Conservation (phyloP, 1,139 yeast genomes). For the Keqinozyma sinolaborantium region DNA sequence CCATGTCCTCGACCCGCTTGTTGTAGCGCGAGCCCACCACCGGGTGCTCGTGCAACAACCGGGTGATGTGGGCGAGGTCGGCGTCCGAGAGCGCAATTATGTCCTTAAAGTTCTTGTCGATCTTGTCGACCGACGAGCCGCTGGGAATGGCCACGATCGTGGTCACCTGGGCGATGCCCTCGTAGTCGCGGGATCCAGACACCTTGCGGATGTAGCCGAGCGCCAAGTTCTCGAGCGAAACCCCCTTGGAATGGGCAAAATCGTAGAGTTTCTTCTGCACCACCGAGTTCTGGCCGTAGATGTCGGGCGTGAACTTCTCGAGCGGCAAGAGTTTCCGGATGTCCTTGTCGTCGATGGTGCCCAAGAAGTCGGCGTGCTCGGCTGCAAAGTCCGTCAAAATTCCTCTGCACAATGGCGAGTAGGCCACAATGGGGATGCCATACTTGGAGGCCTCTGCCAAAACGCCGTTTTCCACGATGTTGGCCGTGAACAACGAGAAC, state of each 20-base stretch:
- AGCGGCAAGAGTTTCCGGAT: constrained; percentile 34
- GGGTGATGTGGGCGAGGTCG: constrained; percentile 49
- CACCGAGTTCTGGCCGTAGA: constrained; percentile 46
- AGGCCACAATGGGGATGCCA: constrained; percentile 65
- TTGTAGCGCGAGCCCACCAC: constrained; percentile 14
- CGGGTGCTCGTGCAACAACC: constrained; percentile 20
- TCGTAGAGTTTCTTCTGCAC: constrained; percentile 41
- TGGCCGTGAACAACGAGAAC: constrained; percentile 59
- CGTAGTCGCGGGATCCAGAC: constrained; percentile 21
- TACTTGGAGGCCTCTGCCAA: constrained; percentile 40
- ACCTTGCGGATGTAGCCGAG: constrained; percentile 62
- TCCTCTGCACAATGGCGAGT: constrained; percentile 80
- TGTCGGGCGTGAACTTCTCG: constrained; percentile 61
- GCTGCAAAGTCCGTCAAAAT: constrained; percentile 59
- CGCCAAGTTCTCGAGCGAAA: constrained; percentile 66
- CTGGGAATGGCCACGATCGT: constrained; percentile 75
- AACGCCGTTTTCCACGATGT: constrained; percentile 56
- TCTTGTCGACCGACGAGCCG: constrained; percentile 55
- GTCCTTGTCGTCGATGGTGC: constrained; percentile 27
- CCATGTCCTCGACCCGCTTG: neutral
- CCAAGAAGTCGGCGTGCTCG: constrained; percentile 24
- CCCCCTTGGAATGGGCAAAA: constrained; percentile 43
- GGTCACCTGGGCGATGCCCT: constrained; percentile 41
- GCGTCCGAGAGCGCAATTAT: constrained; percentile 43
- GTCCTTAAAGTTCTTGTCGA: constrained; percentile 51